Evolutionary conservation across 1,139 yeast genomes (phyloP), one percentile per base, ranked within the genome.

Genomic region (Candida gigantensis): DNA sequence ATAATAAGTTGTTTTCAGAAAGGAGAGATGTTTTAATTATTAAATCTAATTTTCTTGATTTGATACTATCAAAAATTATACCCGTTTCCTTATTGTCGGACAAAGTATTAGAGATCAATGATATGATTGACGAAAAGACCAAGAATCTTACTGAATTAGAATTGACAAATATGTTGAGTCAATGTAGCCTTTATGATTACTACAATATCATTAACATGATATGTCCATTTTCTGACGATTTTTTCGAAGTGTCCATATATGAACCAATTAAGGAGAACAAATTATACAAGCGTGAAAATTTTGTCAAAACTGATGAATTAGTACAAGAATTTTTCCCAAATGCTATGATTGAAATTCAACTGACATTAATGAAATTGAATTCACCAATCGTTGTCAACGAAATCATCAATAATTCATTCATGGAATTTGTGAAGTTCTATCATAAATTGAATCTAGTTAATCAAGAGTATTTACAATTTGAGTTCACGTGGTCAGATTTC

Each of bases 191-290:
- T 24, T 64, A 62, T 17, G 77, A 82, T 38, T 78, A 75, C 45
- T 79, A 69, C 52, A 84, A 82, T 50, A 60, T 84, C 33, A 64
- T 81, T 36, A 80, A 81, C 48, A 80, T 84, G 84, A 81, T 84
- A n/a, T 79, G 78, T 53, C 84, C 85, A 11, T 60, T 81, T 15
- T 28, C 33, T 4, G 76, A 69, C 17, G 74, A 77, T 39, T 74
- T 66, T 37, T 76, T 76, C 44, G 81, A 76, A 27, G 68, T 71
- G 3, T 58, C 73, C 13, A 68, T 82, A 50, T 84, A 84, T 54
- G 68, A 78, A 41, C 84, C 90, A 0, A 72, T 82, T 9, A 60
- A 65, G 2, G 89, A 83, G 46, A 83, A 83, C 52, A 74, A 80
- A 44, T 53, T 82, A 17, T 83, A 84, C 63, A 67, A 57, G 17